phyloP scores from a whole-genome alignment of 1,139 yeast species.

The Yamadazyma conglobata region DNA sequence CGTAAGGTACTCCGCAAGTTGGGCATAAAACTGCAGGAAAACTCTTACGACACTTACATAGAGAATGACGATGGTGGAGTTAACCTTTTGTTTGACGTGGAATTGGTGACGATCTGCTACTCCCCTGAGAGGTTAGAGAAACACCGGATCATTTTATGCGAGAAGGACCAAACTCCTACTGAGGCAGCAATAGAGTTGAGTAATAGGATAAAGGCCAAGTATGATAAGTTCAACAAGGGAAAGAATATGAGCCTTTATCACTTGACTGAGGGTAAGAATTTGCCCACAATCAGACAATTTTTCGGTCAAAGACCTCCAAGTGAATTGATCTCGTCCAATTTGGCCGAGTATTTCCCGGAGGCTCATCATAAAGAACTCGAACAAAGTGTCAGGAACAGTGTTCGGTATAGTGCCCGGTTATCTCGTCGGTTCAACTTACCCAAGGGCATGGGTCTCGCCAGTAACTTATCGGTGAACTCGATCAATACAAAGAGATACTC shows the following conservation, averaged over 20 bases:
- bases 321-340: slow-evolving; percentile 83
- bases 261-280: slow-evolving; percentile 21
- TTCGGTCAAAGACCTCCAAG: slow-evolving; percentile 94
- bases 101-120: slow-evolving; percentile 77
- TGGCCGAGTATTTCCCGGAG: slow-evolving; percentile 90
- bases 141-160: slow-evolving; percentile 68
- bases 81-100: slow-evolving; percentile 68
- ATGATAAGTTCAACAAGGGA: slow-evolving; percentile 27
- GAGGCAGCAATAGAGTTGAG: slow-evolving; percentile 63
- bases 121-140: slow-evolving; percentile 70
- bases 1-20: slow-evolving; percentile 63
- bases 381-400: slow-evolving; percentile 80
- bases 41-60: slow-evolving; percentile 42
- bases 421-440: slow-evolving; percentile 39
- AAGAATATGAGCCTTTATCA: slow-evolving; percentile 22
- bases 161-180: slow-evolving; percentile 61
- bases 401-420: slow-evolving; percentile 66
- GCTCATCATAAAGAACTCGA: slow-evolving; percentile 71
- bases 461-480: slow-evolving; percentile 20
- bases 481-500: slow-evolving; percentile 17
- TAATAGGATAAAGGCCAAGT: slow-evolving; percentile 34
- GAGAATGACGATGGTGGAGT: slow-evolving; percentile 28
- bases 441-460: slow-evolving; percentile 19
- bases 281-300: slow-evolving; percentile 47
- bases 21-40: slow-evolving; percentile 42